Base-by-base conservation (phyloP, 1,284 basidiomycete species). In the Leccinum pachyderme region DNA sequence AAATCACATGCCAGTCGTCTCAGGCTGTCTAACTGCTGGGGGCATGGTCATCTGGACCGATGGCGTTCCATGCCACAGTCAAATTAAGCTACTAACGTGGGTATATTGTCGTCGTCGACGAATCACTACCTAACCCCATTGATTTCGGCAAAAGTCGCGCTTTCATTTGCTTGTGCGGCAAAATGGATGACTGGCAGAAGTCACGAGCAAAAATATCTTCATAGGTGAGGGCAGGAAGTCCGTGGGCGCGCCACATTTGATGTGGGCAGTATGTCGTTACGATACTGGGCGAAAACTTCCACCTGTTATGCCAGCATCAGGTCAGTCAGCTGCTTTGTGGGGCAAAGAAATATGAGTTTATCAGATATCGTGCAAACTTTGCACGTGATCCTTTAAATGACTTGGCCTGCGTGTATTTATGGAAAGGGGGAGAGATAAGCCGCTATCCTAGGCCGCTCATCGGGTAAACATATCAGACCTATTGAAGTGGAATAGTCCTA, bases 141-240 rank as follows among this genome's bases (percentile, higher is more conserved):
- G 24, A 31, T 39, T 39, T 12, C 7, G 1, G 39, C 45, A 24
- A 41, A 51, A 64, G 27, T 57, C 5, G 32, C 37, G 46, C 46
- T 41, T 22, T 49, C 39, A 18, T 15, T 4, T 39, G 13, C 28
- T 22, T 28, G 3, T 45, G 15, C 39, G 5, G 13, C 13, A 18
- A 6, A 9, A 39, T 22, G 39, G 18, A 22, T 41, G 18, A 41
- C 39, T n/a, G n/a, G 25, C 11, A 39, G 18, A 29, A 11, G 12
- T 13, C 43, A 27, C 29, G 29, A 37, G 32, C 39, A n/a, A 12
- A 56, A 60, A 51, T 48, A 9, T 32, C 33, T 18, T 43, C 47
- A 29, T 32, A 12, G 7, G 2, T 32, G 29, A 52, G 43, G 22
- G 29, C 4, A 32, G 29, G 24, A n/a, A n/a, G 41, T 28, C 5